phyloP scores from a whole-genome alignment of 345 rosid genomes.

The Camelina neglecta region DNA sequence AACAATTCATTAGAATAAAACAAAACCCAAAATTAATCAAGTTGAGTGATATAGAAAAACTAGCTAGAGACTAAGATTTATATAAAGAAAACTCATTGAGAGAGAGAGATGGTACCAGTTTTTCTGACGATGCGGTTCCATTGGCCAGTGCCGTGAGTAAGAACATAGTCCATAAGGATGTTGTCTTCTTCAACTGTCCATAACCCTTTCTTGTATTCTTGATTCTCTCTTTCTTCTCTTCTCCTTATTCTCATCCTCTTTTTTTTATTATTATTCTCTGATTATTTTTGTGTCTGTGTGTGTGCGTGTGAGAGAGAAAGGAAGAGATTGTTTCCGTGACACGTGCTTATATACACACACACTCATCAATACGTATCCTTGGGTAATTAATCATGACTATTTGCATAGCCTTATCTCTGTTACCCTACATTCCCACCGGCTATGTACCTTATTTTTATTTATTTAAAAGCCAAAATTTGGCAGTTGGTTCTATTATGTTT shows the following conservation, averaged over 20 bases:
- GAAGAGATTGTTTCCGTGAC: neutral
- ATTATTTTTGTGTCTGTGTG: neutral
- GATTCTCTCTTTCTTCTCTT: slow-evolving; percentile 18
- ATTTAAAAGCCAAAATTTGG: neutral
- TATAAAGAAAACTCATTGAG: neutral
- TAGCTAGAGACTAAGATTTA: neutral
- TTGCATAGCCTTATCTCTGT: neutral
- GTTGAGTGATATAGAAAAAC: neutral
- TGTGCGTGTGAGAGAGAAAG: neutral
- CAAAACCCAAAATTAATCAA: neutral
- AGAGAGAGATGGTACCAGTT: slow-evolving; percentile 44
- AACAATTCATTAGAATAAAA: neutral
- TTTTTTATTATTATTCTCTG: neutral
- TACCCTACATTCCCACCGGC: neutral
- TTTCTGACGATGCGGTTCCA: slow-evolving; percentile 57
- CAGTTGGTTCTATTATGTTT: neutral
- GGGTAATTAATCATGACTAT: neutral
- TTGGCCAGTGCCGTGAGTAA: slow-evolving; percentile 53
- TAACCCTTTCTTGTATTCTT: slow-evolving; percentile 55
- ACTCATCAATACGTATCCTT: slow-evolving; percentile 1
- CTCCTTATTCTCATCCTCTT: slow-evolving; percentile 32
- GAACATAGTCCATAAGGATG: slow-evolving; percentile 54
- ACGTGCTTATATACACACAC: neutral
- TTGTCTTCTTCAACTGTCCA: slow-evolving; percentile 65
- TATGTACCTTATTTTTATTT: neutral